phyloP scores from a whole-genome alignment of 306 rosid genomes.

The Crataegus laevigata region DNA sequence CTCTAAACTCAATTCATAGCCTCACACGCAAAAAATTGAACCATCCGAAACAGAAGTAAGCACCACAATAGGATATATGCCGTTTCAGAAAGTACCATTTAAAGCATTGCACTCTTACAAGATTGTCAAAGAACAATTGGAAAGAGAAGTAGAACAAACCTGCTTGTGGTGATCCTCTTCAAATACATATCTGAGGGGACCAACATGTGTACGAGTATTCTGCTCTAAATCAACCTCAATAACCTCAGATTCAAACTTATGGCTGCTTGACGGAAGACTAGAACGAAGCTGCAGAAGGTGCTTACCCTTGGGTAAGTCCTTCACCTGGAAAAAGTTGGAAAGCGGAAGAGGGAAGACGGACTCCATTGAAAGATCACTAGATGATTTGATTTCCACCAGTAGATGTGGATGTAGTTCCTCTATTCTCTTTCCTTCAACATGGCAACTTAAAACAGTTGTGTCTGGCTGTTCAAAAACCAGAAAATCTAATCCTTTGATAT shows the following conservation, averaged over 20 bases:
- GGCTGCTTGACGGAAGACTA: slow-evolving; percentile 51
- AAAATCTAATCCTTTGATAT: slow-evolving; percentile 76
- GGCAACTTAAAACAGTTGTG: slow-evolving; percentile 81
- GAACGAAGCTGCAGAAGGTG: slow-evolving; percentile 77
- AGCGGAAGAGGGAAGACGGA: slow-evolving; percentile 77
- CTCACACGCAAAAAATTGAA: neutral
- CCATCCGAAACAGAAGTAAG: neutral
- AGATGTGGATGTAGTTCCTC: slow-evolving; percentile 59
- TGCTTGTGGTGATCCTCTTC: slow-evolving; percentile 65
- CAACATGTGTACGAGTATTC: slow-evolving; percentile 66
- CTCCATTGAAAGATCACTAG: slow-evolving; percentile 52
- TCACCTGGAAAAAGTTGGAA: slow-evolving; percentile 93
- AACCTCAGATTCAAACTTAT: slow-evolving; percentile 72
- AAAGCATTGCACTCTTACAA: neutral
- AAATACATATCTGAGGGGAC: slow-evolving; percentile 67
- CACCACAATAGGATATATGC: neutral
- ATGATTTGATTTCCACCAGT: slow-evolving; percentile 83
- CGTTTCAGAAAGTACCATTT: neutral
- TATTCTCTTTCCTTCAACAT: slow-evolving; percentile 78
- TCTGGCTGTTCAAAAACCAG: slow-evolving; percentile 95
- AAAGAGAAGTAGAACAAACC: slow-evolving; percentile 33
- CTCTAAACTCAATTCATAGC: neutral
- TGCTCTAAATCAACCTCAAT: slow-evolving; percentile 79
- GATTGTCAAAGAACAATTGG: neutral
- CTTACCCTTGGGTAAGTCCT: slow-evolving; percentile 76